Percentiles rank a stretch among this genome's conserved stretches.
These are phyloP conservation scores for Sabuloglossum arenarium DNA, from an alignment of 495 filamentous ascomycete species.

Conservation along the genomic window DNA sequence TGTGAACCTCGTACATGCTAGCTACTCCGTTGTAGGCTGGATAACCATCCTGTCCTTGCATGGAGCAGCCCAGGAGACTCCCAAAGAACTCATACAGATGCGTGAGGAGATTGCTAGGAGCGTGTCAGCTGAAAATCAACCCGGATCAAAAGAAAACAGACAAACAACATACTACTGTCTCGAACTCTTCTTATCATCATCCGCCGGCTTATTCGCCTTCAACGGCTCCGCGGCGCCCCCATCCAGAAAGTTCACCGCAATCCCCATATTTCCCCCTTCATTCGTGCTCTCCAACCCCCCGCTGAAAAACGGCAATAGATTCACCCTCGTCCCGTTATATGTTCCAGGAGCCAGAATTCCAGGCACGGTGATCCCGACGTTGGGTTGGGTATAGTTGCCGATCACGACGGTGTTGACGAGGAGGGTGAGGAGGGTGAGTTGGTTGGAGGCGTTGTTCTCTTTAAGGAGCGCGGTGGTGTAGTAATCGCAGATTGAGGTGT, in stretches of 20 bases:
- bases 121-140: not conserved
- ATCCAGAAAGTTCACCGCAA: conserved; percentile 32
- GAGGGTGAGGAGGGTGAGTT: conserved; percentile 27
- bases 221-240: conserved; percentile 29
- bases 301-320: conserved; percentile 31
- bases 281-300: conserved; percentile 28
- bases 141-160: not conserved
- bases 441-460: conserved; percentile 31
- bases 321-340: conserved; percentile 26
- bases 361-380: conserved; percentile 23
- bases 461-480: conserved; percentile 30
- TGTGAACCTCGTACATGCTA: conserved; percentile 28
- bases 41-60: conserved; percentile 22
- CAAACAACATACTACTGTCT: conserved; percentile 28
- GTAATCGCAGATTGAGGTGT: conserved; percentile 31
- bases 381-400: conserved; percentile 30
- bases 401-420: conserved; percentile 34
- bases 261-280: conserved; percentile 14
- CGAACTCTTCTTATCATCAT: conserved; percentile 15
- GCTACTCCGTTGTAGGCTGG: conserved; percentile 21
- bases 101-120: conserved; percentile 25
- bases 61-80: conserved; percentile 26
- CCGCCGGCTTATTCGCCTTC: conserved; percentile 26
- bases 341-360: conserved; percentile 26
- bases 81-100: conserved; percentile 36